Conservation (phyloP, 768 basidiomycete genomes). For the Coprinopsis marcescibilis region DNA sequence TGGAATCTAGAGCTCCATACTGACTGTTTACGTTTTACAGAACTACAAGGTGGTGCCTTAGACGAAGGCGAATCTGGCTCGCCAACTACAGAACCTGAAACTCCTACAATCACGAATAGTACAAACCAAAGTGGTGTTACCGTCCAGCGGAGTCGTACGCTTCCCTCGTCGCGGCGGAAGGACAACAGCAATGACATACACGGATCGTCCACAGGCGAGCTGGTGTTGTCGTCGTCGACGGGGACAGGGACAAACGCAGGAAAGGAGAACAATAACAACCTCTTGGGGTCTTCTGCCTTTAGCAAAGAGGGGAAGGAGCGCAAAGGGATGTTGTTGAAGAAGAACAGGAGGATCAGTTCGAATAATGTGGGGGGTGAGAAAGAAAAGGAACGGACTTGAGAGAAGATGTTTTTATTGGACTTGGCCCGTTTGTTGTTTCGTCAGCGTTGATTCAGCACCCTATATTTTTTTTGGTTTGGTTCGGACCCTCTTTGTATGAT, state of each 20-base stretch:
- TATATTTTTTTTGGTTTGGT: too few species aligned
- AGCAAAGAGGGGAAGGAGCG: slow-evolving; percentile 6
- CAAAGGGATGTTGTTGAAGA: slow-evolving; percentile 12
- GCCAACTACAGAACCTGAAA: neutral
- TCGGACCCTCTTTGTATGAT: too few species aligned
- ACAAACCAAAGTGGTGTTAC: neutral
- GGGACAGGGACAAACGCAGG: neutral
- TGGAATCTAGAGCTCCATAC: neutral
- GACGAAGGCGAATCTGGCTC: neutral
- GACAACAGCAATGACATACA: slow-evolving; percentile 9
- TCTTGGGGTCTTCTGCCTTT: neutral
- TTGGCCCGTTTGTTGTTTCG: neutral
- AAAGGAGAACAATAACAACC: slow-evolving; percentile 8
- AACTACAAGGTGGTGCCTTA: slow-evolving; percentile 10
- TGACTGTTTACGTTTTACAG: slow-evolving; percentile 16
- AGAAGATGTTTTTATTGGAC: neutral
- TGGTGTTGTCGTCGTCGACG: neutral
- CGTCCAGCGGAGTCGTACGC: slow-evolving; percentile 5
- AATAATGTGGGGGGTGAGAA: too few species aligned
- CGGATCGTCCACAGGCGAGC: slow-evolving; percentile 3
- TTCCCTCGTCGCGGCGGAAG: slow-evolving; percentile 27
- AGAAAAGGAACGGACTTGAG: slow-evolving; percentile 12
- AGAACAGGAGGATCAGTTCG: slow-evolving; percentile 11
- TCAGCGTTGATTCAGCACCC: too few species aligned
- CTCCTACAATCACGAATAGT: neutral